These are phyloP conservation scores for Fragaria nilgerrensis DNA, from an alignment of 306 rosid genomes.

Conservation along the genomic window DNA sequence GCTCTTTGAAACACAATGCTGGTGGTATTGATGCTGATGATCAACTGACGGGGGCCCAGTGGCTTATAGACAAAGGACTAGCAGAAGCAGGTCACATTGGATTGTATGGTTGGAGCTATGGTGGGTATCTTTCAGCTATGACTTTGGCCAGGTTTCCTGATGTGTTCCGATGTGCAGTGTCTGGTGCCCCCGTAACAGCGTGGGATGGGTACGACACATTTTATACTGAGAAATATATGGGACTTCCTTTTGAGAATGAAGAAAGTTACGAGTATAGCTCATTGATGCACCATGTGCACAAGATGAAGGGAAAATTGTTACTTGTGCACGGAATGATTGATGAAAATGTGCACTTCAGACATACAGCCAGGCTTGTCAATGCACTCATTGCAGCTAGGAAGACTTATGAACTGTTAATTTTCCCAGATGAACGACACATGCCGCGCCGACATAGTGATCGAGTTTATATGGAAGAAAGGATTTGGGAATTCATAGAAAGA, in stretches of 20 bases:
- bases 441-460: slow-evolving; percentile 75
- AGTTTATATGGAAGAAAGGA: slow-evolving; percentile 89
- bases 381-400: slow-evolving; percentile 81
- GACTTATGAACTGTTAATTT: slow-evolving; percentile 73
- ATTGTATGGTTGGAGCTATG: slow-evolving; percentile 96
- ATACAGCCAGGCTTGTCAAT: slow-evolving; percentile 91
- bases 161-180: slow-evolving; percentile 66
- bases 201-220: slow-evolving; percentile 98
- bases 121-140: slow-evolving; percentile 91
- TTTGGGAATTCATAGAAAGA: slow-evolving; percentile 87
- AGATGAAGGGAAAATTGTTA: slow-evolving; percentile 67
- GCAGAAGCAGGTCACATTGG: slow-evolving; percentile 76
- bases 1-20: slow-evolving; percentile 51
- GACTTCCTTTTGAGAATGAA: slow-evolving; percentile 58
- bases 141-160: slow-evolving; percentile 71
- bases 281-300: slow-evolving; percentile 70
- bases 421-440: slow-evolving; percentile 97
- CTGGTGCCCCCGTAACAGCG: slow-evolving; percentile 90
- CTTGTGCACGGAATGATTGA: slow-evolving; percentile 97
- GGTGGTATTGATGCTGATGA: slow-evolving; percentile 86
- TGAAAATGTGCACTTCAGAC: slow-evolving; percentile 94
- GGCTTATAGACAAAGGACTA: slow-evolving; percentile 80
- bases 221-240: slow-evolving; percentile 97
- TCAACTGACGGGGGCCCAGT: slow-evolving; percentile 82
- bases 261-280: slow-evolving; percentile 53